Base-by-base conservation (phyloP, 2,329 filamentous ascomycete genomes). In the Aspergillus niger region DNA sequence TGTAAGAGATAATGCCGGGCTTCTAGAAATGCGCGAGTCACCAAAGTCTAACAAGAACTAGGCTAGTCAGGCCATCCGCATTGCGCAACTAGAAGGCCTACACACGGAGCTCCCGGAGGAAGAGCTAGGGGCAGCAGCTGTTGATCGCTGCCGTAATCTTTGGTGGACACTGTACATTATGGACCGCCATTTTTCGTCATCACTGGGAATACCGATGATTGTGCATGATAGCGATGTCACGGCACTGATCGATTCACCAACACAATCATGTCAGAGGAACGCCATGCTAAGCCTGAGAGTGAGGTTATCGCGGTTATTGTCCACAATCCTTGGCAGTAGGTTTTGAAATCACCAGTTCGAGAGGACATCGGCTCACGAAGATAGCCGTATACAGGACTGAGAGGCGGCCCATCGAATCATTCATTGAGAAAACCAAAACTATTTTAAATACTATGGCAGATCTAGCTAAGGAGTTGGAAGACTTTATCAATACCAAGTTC, bases 101-200 rank as follows among this genome's bases (percentile, higher is more conserved):
- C 77, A 80, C 36, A 78, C 77, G 0, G 71, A 78, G 26, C 68
- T 80, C 1, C 76, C 77, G 0, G 74, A 77, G 32, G 63, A 69
- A 5, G 74, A 74, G 22, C 69, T 79, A 0, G 74, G 74, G 0
- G 36, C 60, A 7, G 68, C 68, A 20, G 74, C 70, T 0, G 67
- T 77, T 0, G 64, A 63, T 0, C 67, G 69, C 0, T 79, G 75
- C 43, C 74, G 76, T 1, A 72, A 74, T 58, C 63, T 79, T 1
- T 80, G 77, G 77, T 78, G 77, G 75, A 76, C 76, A 0, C 55
- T 78, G 7, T 79, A 79, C 44, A 77, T 76, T 22, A 75, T 77
- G 68, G 77, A 79, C 26, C 70, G 73, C 0, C 75, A 79, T 22
- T 76, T 79, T 44, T 79, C 75, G 1, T 76, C 74, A 1, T 78